Base-by-base conservation (phyloP, 2,329 filamentous ascomycete species). In the Cadophora luteo-olivacea region DNA sequence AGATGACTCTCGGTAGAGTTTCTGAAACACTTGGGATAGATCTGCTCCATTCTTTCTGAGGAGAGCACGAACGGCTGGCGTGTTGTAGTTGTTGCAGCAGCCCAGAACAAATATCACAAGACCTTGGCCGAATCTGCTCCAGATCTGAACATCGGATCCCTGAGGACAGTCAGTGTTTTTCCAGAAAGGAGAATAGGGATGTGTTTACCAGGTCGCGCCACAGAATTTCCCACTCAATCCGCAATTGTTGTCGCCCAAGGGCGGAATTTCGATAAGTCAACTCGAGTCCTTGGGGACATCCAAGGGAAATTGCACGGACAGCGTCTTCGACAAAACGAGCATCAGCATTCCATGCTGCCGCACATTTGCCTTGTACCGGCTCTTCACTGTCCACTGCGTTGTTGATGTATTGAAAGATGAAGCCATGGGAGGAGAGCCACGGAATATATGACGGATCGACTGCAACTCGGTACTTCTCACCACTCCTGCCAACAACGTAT, bases 81-180 rank as follows among this genome's bases (percentile, higher is more conserved):
- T 70, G 25, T 65, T 61, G 36, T 67, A 72, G 57, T 68, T 29
- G 29, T 62, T 16, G 29, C 67, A 29, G 51, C 68, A 70, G 49
- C 61, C 67, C 14, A 72, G 61, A 60, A 36, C 33, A 55, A 70
- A 63, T n/a, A 70, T 63, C 41, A 65, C 36, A 65, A 72, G 64
- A 48, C 29, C 61, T 41, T 68, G 48, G 48, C 49, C 19, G 25
- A 72, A 67, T 65, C 19, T 64, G 16, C 16, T 67, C 25, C 24
- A 4, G 32, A 68, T 64, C 19, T 24, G 2, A 67, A 61, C 33
- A 67, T 68, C 22, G 33, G 33, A 57, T 29, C 33, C 29, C 64
- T 72, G 52, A 65, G 33, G 58, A 67, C 0, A 55, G 29, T 72
- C 22, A 72, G 61, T 48, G 22, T 25, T 29, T 64, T 58, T 70